Conservation (phyloP, 306 rosid species). For the Clitoria ternatea region DNA sequence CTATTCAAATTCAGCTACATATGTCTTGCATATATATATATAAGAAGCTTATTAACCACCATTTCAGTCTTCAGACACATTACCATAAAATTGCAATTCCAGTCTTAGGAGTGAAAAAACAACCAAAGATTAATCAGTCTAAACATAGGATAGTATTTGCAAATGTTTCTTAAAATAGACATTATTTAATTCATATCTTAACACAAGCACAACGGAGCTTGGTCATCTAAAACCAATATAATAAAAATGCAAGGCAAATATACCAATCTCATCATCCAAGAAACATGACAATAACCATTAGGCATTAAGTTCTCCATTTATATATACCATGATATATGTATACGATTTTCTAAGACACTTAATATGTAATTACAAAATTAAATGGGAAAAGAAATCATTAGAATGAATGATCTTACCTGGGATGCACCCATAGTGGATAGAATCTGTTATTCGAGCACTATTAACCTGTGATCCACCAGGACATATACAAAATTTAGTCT, state of each 20-base stretch:
- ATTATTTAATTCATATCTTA: background rate
- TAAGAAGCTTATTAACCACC: background rate
- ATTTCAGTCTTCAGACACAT: background rate
- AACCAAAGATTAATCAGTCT: constrained; percentile 1
- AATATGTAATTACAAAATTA: constrained; percentile 3
- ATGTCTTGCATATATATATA: background rate
- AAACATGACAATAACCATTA: background rate
- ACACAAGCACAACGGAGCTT: background rate
- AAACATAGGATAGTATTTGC: background rate
- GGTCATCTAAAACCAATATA: background rate
- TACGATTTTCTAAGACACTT: background rate
- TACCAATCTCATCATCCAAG: constrained; percentile 2
- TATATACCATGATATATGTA: background rate
- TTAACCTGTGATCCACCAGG: constrained; percentile 99
- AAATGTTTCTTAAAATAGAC: background rate
- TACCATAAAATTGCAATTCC: constrained; percentile 5
- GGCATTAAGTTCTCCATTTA: background rate
- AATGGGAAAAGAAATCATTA: background rate
- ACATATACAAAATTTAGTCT: constrained; percentile 85
- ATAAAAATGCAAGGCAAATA: background rate
- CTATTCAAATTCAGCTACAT: background rate
- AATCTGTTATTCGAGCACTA: constrained; percentile 92
- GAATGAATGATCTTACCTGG: constrained; percentile 59
- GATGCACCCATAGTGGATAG: constrained; percentile 96
- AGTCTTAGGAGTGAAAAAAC: background rate